A percentile compares a stretch with the other conserved stretches of the same genome.
Evolutionary conservation across 257 asterid genomes (phyloP).

Genomic region (Nicotiana attenuata): DNA sequence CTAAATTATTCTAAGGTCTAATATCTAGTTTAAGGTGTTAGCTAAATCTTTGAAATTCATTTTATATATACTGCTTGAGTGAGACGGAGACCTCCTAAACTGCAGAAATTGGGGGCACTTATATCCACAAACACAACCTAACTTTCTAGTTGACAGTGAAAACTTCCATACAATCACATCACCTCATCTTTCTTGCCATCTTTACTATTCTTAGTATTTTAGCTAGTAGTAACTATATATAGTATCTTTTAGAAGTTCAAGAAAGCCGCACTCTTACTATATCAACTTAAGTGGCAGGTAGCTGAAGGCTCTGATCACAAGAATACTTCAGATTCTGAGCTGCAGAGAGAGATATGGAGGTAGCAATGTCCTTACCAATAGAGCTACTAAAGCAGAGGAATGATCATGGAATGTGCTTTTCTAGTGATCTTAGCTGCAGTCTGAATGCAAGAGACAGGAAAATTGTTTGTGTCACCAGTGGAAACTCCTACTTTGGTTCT

Average conservation of each 20-base stretch:
- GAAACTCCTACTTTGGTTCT: conserved; percentile 31
- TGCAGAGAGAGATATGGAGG: not conserved
- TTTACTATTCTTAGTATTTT: not conserved
- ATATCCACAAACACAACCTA: not conserved
- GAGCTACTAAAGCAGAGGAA: not conserved
- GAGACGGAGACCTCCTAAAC: not conserved
- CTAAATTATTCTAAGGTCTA: not conserved
- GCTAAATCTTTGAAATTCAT: not conserved
- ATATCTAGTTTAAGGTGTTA: not conserved
- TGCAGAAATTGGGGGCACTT: not conserved
- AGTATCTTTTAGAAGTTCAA: not conserved
- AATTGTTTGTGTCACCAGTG: conserved; percentile 31
- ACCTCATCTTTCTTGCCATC: not conserved
- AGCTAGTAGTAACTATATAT: not conserved
- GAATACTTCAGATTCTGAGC: not conserved
- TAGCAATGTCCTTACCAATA: not conserved
- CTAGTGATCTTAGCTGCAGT: conserved; percentile 1
- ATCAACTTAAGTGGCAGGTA: not conserved
- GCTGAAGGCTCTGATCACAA: not conserved
- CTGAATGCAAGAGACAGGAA: conserved; percentile 17
- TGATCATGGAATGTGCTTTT: not conserved
- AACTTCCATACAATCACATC: not conserved
- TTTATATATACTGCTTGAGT: not conserved
- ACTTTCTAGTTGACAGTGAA: not conserved
- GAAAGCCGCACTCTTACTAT: not conserved